Conservation (phyloP, 495 filamentous ascomycete species). For the Annulohypoxylon stygium region DNA sequence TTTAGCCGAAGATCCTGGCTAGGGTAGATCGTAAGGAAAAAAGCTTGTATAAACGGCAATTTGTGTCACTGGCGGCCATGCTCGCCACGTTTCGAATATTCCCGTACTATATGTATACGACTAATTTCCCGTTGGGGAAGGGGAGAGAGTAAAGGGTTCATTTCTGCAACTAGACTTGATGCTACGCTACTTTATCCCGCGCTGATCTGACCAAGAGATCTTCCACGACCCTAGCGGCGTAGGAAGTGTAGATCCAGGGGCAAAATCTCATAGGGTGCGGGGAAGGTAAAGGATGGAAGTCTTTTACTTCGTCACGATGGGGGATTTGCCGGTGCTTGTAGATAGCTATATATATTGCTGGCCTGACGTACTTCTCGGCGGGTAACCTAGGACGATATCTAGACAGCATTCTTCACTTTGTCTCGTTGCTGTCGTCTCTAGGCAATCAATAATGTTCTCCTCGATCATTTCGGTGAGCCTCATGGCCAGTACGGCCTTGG, state of each 20-base stretch:
- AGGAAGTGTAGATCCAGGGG: conserved; percentile 32
- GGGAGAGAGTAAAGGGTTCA: neutral
- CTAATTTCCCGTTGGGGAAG: conserved; percentile 26
- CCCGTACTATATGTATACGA: conserved; percentile 12
- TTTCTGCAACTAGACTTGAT: neutral
- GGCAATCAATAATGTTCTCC: conserved; percentile 24
- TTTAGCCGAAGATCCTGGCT: conserved; percentile 22
- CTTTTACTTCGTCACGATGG: conserved; percentile 36
- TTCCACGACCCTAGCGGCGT: neutral
- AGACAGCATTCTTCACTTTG: conserved; percentile 15
- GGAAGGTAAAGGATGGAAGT: conserved; percentile 20
- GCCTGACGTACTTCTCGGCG: neutral
- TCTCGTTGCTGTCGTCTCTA: conserved; percentile 3
- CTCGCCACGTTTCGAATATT: conserved; percentile 26
- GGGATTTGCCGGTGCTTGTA: conserved; percentile 22
- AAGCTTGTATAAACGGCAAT: conserved; percentile 45
- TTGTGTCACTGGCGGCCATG: neutral
- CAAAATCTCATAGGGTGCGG: conserved; percentile 32
- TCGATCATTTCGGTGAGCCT: conserved; percentile 32
- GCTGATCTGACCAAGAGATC: conserved; percentile 12
- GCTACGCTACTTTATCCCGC: conserved; percentile 26
- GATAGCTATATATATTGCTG: conserved; percentile 27
- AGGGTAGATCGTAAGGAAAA: conserved; percentile 9
- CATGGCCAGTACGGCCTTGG: conserved; percentile 40
- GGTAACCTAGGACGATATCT: neutral